Conservation (phyloP, 805 yeast species). For the Nakazawaea pomicola region DNA sequence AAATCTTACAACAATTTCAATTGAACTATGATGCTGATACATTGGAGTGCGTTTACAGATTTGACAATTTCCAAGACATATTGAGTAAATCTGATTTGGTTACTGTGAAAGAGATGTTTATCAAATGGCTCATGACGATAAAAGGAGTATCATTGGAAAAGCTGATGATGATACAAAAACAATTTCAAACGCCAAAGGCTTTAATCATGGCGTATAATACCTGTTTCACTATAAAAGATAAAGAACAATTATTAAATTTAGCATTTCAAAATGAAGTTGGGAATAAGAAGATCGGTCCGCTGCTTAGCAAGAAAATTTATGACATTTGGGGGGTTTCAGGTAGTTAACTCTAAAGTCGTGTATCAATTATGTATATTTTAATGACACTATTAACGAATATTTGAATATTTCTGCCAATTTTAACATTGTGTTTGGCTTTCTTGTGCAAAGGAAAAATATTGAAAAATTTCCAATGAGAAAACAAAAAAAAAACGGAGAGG, state of each 20-base stretch:
- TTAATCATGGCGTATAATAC: constrained; percentile 46
- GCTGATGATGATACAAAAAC: constrained; percentile 69
- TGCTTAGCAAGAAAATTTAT: constrained; percentile 45
- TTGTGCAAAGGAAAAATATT: too few relatives aligned
- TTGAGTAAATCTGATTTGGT: constrained; percentile 65
- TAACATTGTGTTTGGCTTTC: too few relatives aligned
- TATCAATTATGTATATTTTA: background rate
- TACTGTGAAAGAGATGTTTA: constrained; percentile 72
- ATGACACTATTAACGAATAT: too few relatives aligned
- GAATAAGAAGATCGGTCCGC: constrained; percentile 46
- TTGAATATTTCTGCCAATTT: too few relatives aligned
- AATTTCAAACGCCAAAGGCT: constrained; percentile 63
- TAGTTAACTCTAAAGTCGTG: constrained; percentile 4
- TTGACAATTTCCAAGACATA: constrained; percentile 56
- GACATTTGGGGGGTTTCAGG: constrained; percentile 63
- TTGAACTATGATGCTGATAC: constrained; percentile 26
- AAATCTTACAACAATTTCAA: constrained; percentile 37
- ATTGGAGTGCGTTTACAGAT: constrained; percentile 39
- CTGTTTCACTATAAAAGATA: constrained; percentile 21
- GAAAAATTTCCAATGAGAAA: too few relatives aligned
- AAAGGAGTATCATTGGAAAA: constrained; percentile 82
- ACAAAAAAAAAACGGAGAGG: too few relatives aligned
- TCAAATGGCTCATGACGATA: constrained; percentile 72
- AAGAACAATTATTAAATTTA: constrained; percentile 25
- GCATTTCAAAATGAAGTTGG: constrained; percentile 40